Conservation (phyloP, 164 flowering plant genomes). For the Stephania yunnanensis region DNA sequence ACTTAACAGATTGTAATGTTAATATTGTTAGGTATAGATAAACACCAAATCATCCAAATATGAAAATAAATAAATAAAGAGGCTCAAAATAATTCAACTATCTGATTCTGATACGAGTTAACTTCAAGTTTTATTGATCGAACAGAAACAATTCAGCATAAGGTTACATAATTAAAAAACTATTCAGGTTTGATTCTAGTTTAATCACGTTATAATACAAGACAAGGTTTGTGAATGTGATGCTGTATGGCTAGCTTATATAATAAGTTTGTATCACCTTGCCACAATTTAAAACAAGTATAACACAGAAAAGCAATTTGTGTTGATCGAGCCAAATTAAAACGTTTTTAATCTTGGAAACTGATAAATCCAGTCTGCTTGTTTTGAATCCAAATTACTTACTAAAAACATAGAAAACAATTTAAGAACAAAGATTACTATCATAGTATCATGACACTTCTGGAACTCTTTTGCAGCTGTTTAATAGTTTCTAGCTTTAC, state of each 20-base stretch:
- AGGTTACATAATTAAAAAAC: neutral
- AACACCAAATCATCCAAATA: neutral
- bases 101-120: neutral
- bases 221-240: too few species aligned
- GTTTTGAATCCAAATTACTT: neutral
- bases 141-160: neutral
- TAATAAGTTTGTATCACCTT: too few species aligned
- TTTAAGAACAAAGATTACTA: neutral
- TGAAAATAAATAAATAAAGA: too few species aligned
- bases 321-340: neutral
- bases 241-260: too few species aligned
- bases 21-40: neutral
- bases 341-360: neutral
- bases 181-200: too few species aligned
- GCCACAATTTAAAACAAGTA: neutral
- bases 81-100: neutral
- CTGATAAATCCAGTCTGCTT: neutral
- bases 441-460: neutral
- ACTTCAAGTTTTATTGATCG: neutral
- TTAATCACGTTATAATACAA: too few species aligned
- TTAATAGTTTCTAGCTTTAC: neutral
- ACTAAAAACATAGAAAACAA: neutral
- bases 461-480: neutral
- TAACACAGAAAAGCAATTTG: neutral
- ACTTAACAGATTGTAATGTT: neutral